Conservation (phyloP, 148 eudicot genomes). For the Bassia scoparia region DNA sequence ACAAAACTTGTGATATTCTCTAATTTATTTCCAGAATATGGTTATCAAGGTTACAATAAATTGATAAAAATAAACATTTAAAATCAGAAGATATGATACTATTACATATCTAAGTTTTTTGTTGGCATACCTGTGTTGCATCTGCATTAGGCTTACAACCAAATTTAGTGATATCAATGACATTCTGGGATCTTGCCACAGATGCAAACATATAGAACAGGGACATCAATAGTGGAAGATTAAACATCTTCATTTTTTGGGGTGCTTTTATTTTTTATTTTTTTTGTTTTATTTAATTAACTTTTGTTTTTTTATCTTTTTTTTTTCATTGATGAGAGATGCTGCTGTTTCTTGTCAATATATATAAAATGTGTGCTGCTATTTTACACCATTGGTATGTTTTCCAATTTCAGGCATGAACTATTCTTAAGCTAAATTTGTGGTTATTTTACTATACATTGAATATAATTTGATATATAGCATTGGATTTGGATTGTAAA, state of each 20-base stretch:
- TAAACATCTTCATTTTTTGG: slow-evolving; percentile 19
- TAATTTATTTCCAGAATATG: not conserved
- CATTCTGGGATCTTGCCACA: slow-evolving; percentile 19
- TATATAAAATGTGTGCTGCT: too few species aligned
- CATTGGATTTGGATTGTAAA: too few species aligned
- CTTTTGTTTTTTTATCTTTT: not conserved
- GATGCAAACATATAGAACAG: slow-evolving; percentile 17
- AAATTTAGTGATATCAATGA: slow-evolving; percentile 18
- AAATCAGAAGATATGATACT: not conserved
- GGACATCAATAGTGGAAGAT: slow-evolving; percentile 10
- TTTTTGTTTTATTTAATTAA: not conserved
- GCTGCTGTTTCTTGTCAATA: too few species aligned
- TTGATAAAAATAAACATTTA: not conserved
- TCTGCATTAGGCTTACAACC: slow-evolving; percentile 23
- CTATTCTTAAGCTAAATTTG: too few species aligned
- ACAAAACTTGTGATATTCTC: not conserved
- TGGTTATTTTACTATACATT: too few species aligned
- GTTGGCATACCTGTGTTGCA: slow-evolving; percentile 22
- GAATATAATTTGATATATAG: too few species aligned
- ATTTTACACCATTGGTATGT: too few species aligned
- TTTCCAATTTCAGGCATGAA: too few species aligned
- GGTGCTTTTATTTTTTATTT: not conserved
- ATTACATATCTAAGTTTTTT: too few species aligned
- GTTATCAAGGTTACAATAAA: not conserved
- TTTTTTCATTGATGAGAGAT: not conserved